Evolutionary conservation across 768 basidiomycete species (phyloP), one percentile per base, ranked within the genome.

Genomic region (Russula emetica): DNA sequence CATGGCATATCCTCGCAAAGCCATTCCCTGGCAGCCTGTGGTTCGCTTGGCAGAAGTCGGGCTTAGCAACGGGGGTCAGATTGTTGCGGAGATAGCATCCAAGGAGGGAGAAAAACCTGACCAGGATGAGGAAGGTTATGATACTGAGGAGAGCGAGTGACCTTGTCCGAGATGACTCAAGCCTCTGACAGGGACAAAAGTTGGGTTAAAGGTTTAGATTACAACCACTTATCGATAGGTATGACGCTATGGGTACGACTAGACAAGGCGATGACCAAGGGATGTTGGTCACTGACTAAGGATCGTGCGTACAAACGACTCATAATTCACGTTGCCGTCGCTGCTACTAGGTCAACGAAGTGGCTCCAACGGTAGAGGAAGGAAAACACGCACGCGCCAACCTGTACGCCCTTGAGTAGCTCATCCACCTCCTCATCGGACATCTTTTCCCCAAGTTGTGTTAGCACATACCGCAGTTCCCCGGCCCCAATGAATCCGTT

Each of bases 371-470:
- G 49, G 66, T 18, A 6, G 63, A 68, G 38, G 22, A 52, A 14
- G 18, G 49, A 28, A 18, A 52, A 49, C 2, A 85, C 86, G 79
- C 72, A 93, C 89, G 84, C 79, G 75, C 90, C 90, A 61, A 97
- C 85, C 76, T 95, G 92, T 38, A 95, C 92, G 30, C 94, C 94
- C 76, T 98, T 98, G 70, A 99, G 80, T 69, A 99, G 80, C 76
- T 99, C 97, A 72, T 98, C 96, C 22, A 98, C 97, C 78, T 98
- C 97, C 68, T 94, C 92, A 72, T 98, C 94, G 8, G 87, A 74
- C 93, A 99, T 95, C 81, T 98, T 98, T 82, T 99, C 97, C 14
- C 97, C 97, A 0, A 99, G 83, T 71, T 95, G 94, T 8, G 97
- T 99, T 79, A 67, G 80, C 80, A 67, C 81, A 74, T 89, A 86